Conservation (phyloP, 2,329 filamentous ascomycete species). For the Paraconiothyrium sp. region DNA sequence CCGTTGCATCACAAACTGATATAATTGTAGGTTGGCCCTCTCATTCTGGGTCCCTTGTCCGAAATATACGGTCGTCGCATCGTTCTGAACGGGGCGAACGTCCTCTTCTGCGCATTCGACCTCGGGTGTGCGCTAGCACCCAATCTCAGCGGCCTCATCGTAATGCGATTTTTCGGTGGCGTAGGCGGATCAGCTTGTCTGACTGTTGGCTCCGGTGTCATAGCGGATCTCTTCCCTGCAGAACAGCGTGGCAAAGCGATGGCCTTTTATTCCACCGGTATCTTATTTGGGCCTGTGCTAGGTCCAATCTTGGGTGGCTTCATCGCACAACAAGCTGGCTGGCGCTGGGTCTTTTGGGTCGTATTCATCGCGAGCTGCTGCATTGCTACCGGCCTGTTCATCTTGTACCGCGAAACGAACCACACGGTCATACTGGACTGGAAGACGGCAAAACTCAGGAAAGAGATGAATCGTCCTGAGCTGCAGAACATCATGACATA, state of each 20-base stretch:
- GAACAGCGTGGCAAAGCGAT: conserved; percentile 46
- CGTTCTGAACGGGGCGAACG: conserved; percentile 50
- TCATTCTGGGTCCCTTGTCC: conserved; percentile 45
- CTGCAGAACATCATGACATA: conserved; percentile 55
- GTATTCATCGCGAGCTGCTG: conserved; percentile 38
- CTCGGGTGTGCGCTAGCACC: conserved; percentile 53
- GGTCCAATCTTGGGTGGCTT: conserved; percentile 34
- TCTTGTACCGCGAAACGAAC: conserved; percentile 60
- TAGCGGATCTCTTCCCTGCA: conserved; percentile 46
- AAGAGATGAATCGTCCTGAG: conserved; percentile 56
- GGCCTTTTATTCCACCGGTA: conserved; percentile 41
- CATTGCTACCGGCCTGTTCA: conserved; percentile 41
- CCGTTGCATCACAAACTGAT: neutral
- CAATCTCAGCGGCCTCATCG: conserved; percentile 45
- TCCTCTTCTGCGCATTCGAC: conserved; percentile 63
- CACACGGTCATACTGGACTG: conserved; percentile 62
- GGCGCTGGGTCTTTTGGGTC: conserved; percentile 51
- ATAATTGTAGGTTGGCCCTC: conserved; percentile 32
- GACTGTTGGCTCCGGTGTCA: conserved; percentile 49
- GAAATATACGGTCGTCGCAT: conserved; percentile 48
- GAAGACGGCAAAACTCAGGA: conserved; percentile 62
- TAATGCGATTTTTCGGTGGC: conserved; percentile 46
- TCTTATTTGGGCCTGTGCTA: conserved; percentile 43
- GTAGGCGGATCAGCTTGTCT: conserved; percentile 42
- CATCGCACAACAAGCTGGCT: conserved; percentile 45